Percentiles rank a stretch among this genome's conserved stretches.
Evolutionary conservation across 148 eudicot species (phyloP).

Genomic region (Linanthus parryae): DNA sequence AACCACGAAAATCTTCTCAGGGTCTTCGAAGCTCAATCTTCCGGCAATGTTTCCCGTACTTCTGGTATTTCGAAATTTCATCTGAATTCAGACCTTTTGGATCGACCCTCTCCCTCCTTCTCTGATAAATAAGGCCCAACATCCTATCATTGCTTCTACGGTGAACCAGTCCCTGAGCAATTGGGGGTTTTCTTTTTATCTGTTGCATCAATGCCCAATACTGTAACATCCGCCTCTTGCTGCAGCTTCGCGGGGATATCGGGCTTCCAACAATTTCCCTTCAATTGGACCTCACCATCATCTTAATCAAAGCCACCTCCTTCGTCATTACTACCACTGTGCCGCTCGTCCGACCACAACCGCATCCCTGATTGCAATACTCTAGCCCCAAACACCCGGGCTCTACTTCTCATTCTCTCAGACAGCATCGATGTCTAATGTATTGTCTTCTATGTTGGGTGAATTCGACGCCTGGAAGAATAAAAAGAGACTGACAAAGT

Average conservation of each 20-base stretch:
- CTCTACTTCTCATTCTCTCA: constrained; percentile 72
- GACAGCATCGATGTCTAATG: too few relatives aligned
- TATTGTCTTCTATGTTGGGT: too few relatives aligned
- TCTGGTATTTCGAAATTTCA: too few relatives aligned
- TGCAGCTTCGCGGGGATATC: too few relatives aligned
- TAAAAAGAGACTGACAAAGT: too few relatives aligned
- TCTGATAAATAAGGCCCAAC: constrained; percentile 47
- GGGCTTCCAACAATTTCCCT: constrained; percentile 7
- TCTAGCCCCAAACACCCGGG: constrained; percentile 74
- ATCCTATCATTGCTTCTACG: constrained; percentile 14
- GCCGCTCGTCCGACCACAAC: constrained; percentile 32
- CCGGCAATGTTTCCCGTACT: constrained; percentile 31
- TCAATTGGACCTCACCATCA: constrained; percentile 25
- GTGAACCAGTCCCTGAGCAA: not conserved
- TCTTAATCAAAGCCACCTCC: constrained; percentile 28
- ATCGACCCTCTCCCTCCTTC: constrained; percentile 57
- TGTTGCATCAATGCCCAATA: constrained; percentile 11
- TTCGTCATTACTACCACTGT: not conserved
- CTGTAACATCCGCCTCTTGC: not conserved
- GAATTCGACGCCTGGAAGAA: too few relatives aligned
- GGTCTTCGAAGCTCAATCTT: not conserved
- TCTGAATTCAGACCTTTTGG: too few relatives aligned
- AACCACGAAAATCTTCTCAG: too few relatives aligned
- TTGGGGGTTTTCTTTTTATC: constrained; percentile 19
- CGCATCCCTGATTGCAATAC: constrained; percentile 81